phyloP scores from a whole-genome alignment of 805 yeast genomes.

The Candida coleopterorum region DNA sequence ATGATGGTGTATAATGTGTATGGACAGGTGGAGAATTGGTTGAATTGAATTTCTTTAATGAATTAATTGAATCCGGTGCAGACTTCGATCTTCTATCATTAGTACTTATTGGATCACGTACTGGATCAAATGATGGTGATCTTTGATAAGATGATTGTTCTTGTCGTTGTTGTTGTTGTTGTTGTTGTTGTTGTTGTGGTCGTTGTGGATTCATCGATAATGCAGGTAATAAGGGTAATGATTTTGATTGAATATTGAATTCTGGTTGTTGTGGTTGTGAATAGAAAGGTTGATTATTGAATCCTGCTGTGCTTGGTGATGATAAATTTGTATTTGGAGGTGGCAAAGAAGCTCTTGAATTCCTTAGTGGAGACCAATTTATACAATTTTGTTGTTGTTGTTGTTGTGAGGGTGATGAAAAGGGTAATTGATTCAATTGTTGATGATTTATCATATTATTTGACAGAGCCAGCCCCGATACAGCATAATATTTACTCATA shows the following conservation, averaged over 20 bases:
- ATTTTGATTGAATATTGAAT: background rate
- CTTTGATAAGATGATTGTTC: background rate
- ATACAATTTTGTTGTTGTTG: background rate
- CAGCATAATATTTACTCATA: constrained; percentile 47
- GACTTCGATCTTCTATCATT: background rate
- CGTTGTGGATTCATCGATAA: background rate
- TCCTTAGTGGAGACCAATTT: background rate
- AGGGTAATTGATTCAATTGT: background rate
- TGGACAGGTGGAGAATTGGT: background rate
- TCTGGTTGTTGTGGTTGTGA: too few relatives aligned
- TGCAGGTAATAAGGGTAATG: background rate
- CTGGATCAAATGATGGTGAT: background rate
- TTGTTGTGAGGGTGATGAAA: background rate
- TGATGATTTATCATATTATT: background rate
- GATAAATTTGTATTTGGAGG: background rate
- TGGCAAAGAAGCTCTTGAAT: too few relatives aligned
- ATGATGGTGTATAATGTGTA: constrained; percentile 3
- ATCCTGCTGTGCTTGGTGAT: background rate
- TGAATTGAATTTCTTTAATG: background rate
- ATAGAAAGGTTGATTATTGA: background rate
- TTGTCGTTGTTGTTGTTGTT: background rate
- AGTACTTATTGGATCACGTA: background rate
- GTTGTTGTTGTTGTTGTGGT: constrained; percentile 1
- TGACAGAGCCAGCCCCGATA: background rate
- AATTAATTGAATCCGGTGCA: background rate